phyloP scores from a whole-genome alignment of 2,329 filamentous ascomycete species.

The Verticillium alfalfae region DNA sequence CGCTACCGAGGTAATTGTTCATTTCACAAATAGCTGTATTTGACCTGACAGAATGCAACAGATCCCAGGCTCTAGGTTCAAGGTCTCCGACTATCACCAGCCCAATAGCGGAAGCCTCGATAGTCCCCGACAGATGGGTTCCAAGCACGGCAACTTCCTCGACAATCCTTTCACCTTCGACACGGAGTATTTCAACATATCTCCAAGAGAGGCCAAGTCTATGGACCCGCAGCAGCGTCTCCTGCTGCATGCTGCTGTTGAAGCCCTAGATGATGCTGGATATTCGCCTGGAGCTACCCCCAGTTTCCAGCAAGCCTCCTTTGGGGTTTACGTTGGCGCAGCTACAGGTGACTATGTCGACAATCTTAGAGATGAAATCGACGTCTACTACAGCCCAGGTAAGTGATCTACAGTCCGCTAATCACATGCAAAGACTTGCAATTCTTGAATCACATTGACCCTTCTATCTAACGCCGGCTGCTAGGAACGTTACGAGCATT shows the following conservation, averaged over 20 bases:
- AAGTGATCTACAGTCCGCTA: slow-evolving; percentile 1
- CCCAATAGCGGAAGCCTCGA: too few relatives aligned
- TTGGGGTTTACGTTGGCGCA: slow-evolving; percentile 15
- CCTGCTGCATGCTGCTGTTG: slow-evolving; percentile 27
- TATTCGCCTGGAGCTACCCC: slow-evolving; percentile 14
- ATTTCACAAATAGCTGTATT: too few relatives aligned
- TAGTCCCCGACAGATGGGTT: too few relatives aligned
- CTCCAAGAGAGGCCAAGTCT: slow-evolving; percentile 17
- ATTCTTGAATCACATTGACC: too few relatives aligned
- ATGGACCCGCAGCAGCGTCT: slow-evolving; percentile 27
- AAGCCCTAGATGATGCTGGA: slow-evolving; percentile 20
- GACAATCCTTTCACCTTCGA: slow-evolving; percentile 24
- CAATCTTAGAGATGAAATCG: not conserved
- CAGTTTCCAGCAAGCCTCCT: slow-evolving; percentile 17
- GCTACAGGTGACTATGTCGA: slow-evolving; percentile 12
- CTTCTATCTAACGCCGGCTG: slow-evolving; percentile 5
- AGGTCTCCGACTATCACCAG: too few relatives aligned
- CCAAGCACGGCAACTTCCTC: slow-evolving; percentile 16
- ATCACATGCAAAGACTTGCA: not conserved
- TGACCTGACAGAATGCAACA: too few relatives aligned
- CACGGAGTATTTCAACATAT: slow-evolving; percentile 33
- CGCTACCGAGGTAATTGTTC: too few relatives aligned
- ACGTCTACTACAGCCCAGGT: too few relatives aligned
- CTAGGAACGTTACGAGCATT: slow-evolving; percentile 25
- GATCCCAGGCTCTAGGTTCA: too few relatives aligned